phyloP scores from a whole-genome alignment of 2,329 filamentous ascomycete species.

The Fusarium solani-melongenae region DNA sequence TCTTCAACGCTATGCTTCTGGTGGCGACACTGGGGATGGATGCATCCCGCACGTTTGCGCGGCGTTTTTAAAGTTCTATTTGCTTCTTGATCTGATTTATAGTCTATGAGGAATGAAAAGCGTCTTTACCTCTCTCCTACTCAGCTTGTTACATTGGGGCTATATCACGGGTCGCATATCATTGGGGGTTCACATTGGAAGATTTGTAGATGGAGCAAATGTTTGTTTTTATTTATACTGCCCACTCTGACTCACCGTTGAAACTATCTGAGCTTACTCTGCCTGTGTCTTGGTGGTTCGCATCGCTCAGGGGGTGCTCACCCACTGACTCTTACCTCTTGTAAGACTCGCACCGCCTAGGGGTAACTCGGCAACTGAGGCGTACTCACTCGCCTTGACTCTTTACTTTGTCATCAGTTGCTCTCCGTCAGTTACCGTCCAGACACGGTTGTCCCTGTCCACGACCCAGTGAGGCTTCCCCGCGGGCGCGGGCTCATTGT shows the following conservation, averaged over 20 bases:
- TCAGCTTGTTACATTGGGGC: background rate
- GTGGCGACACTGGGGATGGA: slow-evolving; percentile 65
- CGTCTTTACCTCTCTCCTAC: slow-evolving; percentile 1
- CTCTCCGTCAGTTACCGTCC: background rate
- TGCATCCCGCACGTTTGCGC: slow-evolving; percentile 53
- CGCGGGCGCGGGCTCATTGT: background rate
- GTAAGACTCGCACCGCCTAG: background rate
- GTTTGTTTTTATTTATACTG: background rate
- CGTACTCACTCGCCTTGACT: background rate
- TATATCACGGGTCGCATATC: background rate
- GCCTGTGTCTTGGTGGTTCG: background rate
- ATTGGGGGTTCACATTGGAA: background rate
- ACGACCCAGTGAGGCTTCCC: background rate
- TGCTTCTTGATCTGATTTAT: background rate
- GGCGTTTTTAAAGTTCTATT: slow-evolving; percentile 13
- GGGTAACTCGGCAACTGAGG: background rate
- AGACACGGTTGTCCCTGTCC: background rate
- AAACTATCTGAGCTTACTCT: background rate
- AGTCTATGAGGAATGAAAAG: slow-evolving; percentile 29
- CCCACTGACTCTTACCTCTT: background rate
- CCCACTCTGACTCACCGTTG: background rate
- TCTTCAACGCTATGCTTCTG: slow-evolving; percentile 82
- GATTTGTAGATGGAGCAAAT: background rate
- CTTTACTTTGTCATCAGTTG: background rate
- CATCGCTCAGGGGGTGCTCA: background rate